phyloP scores from a whole-genome alignment of 2,329 filamentous ascomycete genomes.

The Penicillium frequentans region DNA sequence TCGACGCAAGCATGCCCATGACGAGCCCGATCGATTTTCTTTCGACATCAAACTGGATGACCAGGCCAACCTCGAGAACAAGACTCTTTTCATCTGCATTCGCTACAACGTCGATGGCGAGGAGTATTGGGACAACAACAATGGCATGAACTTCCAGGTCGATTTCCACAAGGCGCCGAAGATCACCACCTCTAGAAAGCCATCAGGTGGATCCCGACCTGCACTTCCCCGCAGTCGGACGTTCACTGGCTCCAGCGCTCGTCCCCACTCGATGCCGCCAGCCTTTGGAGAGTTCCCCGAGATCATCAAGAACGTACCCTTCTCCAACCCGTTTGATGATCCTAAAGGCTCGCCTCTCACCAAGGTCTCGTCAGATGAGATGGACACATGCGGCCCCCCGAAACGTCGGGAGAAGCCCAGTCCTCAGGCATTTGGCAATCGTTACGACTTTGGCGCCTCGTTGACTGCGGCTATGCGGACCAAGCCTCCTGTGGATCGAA shows the following conservation, averaged over 20 bases:
- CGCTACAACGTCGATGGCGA: constrained; percentile 80
- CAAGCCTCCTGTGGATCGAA: constrained; percentile 62
- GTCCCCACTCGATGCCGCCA: constrained; percentile 52
- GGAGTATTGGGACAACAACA: constrained; percentile 96
- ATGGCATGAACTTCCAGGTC: constrained; percentile 82
- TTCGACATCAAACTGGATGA: constrained; percentile 94
- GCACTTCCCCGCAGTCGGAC: constrained; percentile 67
- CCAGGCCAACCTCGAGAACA: constrained; percentile 84
- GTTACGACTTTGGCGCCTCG: constrained; percentile 96
- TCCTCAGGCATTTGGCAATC: constrained; percentile 79
- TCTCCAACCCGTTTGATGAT: constrained; percentile 61
- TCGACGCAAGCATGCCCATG: constrained; percentile 60
- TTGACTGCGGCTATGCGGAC: constrained; percentile 76
- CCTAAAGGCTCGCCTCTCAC: constrained; percentile 69
- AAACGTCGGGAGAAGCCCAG: constrained; percentile 48
- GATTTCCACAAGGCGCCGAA: constrained; percentile 83
- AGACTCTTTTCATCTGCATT: constrained; percentile 89
- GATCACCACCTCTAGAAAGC: constrained; percentile 55
- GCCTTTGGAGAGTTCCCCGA: constrained; percentile 71
- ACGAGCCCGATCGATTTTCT: constrained; percentile 82
- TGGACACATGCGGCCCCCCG: constrained; percentile 60
- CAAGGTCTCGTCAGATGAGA: constrained; percentile 68
- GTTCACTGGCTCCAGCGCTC: constrained; percentile 50
- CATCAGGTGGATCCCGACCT: constrained; percentile 54
- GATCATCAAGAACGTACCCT: constrained; percentile 55